Conservation (phyloP, 176 grass and related monocot species). For the Panicum miliaceum region DNA sequence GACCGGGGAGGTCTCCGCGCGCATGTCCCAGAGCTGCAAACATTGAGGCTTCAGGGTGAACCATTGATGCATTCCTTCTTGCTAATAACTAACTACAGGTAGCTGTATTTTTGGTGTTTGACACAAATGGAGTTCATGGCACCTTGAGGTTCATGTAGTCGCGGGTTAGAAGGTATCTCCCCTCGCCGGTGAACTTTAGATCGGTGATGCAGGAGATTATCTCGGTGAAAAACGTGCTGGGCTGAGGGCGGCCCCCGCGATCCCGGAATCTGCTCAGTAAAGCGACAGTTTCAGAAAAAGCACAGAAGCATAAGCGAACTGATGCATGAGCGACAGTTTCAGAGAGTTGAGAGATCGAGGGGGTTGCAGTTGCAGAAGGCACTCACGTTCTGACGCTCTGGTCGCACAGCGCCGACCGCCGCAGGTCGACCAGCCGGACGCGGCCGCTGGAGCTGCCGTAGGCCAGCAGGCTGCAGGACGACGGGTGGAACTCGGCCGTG, state of each 20-base stretch:
- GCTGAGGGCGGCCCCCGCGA: constrained; percentile 38
- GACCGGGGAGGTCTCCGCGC: constrained; percentile 60
- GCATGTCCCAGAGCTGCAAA: constrained; percentile 79
- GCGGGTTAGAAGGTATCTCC: constrained; percentile 59
- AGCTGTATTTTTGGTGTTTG: neutral
- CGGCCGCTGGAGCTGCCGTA: constrained; percentile 70
- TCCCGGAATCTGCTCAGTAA: constrained; percentile 56
- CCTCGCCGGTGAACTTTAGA: constrained; percentile 63
- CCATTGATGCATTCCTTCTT: neutral
- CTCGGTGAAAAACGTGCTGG: constrained; percentile 73
- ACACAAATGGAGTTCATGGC: neutral
- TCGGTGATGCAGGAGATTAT: constrained; percentile 81
- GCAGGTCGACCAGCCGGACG: constrained; percentile 69
- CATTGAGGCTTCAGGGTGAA: neutral
- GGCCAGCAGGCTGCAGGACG: constrained; percentile 57
- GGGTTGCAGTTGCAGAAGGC: neutral
- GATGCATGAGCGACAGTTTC: neutral
- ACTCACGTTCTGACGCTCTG: constrained; percentile 48
- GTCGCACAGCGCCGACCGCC: constrained; percentile 69
- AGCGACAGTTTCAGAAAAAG: constrained; percentile 7
- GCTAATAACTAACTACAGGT: no score
- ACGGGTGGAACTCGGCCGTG: constrained; percentile 68
- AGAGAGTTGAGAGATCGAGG: neutral
- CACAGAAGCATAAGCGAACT: neutral
- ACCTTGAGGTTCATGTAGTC: constrained; percentile 95